phyloP scores from a whole-genome alignment of 164 flowering plant genomes.

The Piper longum region DNA sequence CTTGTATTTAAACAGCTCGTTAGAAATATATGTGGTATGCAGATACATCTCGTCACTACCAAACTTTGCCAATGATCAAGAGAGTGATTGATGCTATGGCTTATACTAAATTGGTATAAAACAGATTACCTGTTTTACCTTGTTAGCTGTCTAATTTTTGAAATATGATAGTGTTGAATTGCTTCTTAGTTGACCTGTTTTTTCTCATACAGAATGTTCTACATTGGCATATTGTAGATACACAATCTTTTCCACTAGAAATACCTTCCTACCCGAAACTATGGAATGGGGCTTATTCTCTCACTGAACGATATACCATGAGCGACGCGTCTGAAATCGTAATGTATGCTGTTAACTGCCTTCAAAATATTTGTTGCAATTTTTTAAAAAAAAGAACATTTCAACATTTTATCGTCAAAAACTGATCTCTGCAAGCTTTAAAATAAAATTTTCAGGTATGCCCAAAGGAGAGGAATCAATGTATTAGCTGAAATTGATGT shows the following conservation, averaged over 20 bases:
- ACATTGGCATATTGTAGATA: slow-evolving; percentile 93
- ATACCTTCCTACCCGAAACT: slow-evolving; percentile 85
- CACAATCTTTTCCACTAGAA: slow-evolving; percentile 81
- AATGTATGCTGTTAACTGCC: slow-evolving; percentile 24
- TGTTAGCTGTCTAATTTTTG: not conserved
- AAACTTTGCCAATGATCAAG: slow-evolving; percentile 55
- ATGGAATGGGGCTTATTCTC: slow-evolving; percentile 78
- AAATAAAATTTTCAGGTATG: slow-evolving; percentile 39
- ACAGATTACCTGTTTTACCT: not conserved
- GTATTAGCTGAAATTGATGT: slow-evolving; percentile 85
- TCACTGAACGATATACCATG: slow-evolving; percentile 57
- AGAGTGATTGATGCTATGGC: slow-evolving; percentile 82
- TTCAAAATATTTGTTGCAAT: not conserved
- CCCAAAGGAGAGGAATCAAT: slow-evolving; percentile 55
- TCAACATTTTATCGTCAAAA: not conserved
- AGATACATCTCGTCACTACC: slow-evolving; percentile 90
- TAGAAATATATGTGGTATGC: slow-evolving; percentile 10
- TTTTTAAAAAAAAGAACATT: no score
- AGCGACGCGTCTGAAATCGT: slow-evolving; percentile 78
- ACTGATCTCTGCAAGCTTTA: not conserved
- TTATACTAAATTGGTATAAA: slow-evolving; percentile 71
- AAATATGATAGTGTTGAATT: no score
- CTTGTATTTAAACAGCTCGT: no score
- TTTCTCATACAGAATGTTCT: slow-evolving; percentile 55
- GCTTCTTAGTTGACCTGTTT: not conserved